Percentiles rank a stretch among this genome's conserved stretches.
phyloP scores from a whole-genome alignment of 2,329 filamentous ascomycete species.

The Fusarium longipes region DNA sequence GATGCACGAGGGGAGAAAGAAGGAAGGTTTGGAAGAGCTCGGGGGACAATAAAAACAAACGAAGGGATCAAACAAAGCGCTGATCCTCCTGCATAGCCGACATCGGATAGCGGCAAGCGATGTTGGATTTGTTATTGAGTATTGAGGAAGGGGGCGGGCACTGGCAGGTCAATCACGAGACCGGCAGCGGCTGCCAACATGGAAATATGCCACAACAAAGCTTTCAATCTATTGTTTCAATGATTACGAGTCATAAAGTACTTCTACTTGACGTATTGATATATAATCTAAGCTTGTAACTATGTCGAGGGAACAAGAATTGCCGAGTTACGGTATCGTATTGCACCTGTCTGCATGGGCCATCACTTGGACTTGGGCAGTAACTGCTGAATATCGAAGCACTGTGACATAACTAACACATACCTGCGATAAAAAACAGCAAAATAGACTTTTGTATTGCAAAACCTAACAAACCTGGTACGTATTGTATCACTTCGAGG shows the following conservation, averaged over 20 bases:
- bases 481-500: background rate
- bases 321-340: background rate
- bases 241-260: no score
- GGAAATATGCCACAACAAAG: background rate
- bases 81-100: background rate
- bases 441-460: background rate
- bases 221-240: background rate
- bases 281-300: background rate
- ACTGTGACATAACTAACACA: background rate
- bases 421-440: background rate
- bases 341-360: background rate
- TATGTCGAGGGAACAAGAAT: background rate
- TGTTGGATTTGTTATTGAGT: background rate
- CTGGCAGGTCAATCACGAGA: constrained; percentile 4
- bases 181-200: background rate
- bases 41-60: constrained; percentile 14
- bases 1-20: constrained; percentile 4
- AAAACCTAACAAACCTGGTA: background rate
- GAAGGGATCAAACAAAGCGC: background rate
- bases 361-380: background rate
- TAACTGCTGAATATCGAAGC: background rate
- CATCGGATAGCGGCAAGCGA: background rate
- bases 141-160: background rate
- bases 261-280: background rate
- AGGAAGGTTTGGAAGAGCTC: constrained; percentile 1